Conservation (phyloP, 352 stramenopile species). For the Blastocystis sp. region DNA sequence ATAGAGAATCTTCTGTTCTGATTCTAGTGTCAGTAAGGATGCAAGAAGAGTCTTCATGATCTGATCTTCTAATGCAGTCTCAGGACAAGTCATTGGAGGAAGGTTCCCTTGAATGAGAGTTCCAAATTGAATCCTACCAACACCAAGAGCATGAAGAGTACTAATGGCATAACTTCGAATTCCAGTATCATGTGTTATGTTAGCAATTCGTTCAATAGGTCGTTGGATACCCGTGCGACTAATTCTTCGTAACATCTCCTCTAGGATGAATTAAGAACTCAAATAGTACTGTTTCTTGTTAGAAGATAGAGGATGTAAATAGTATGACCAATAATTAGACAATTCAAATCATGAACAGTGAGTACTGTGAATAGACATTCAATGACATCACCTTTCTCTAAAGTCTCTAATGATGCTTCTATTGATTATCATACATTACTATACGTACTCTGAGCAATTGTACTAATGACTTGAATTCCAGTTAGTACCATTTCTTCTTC, state of each 20-base stretch:
- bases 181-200: neutral
- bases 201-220: neutral
- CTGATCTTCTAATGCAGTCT: neutral
- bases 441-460: constrained; percentile 14
- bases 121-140: neutral
- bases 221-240: neutral
- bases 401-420: neutral
- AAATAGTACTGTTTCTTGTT: neutral
- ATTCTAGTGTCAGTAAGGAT: neutral
- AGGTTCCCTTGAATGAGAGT: neutral
- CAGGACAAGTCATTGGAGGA: neutral
- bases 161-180: constrained; percentile 49
- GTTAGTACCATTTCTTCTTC: neutral
- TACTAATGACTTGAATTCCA: constrained; percentile 14
- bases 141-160: neutral
- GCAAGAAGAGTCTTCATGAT: neutral
- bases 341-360: neutral
- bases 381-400: constrained; percentile 16
- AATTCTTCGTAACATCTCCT: neutral
- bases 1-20: neutral
- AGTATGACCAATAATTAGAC: neutral
- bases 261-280: too few species aligned
- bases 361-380: neutral
- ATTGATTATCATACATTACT: neutral
- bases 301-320: constrained; percentile 46